Evolutionary conservation across 176 grass and related monocot genomes (phyloP).

Genomic region (Areca catechu): DNA sequence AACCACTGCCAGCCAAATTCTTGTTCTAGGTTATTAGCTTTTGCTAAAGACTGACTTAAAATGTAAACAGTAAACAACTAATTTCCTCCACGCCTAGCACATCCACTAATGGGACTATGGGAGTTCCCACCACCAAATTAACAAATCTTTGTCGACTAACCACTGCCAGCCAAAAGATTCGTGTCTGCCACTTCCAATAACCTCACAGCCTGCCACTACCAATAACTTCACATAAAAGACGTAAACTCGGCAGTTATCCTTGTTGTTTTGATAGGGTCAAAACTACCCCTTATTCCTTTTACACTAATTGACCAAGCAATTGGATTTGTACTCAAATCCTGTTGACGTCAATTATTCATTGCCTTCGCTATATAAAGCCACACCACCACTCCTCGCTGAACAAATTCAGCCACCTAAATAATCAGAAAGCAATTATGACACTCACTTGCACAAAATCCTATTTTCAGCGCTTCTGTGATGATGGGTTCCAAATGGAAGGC

Average conservation of each 20-base stretch:
- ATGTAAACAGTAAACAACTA: no score
- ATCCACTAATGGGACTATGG: no score
- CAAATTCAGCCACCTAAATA: background rate
- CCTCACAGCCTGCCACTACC: background rate
- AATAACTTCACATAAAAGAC: background rate
- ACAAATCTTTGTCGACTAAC: background rate
- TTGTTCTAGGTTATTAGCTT: no score
- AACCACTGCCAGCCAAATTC: no score
- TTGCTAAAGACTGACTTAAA: no score
- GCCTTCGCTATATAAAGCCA: conserved; percentile 3
- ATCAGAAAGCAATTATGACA: conserved; percentile 1
- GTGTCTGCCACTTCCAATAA: background rate
- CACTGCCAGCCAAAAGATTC: background rate
- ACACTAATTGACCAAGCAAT: background rate
- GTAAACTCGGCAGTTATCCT: background rate
- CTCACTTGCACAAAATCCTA: conserved; percentile 4
- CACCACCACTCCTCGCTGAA: background rate
- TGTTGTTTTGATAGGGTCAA: background rate
- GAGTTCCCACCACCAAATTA: no score
- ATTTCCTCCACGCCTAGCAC: no score
- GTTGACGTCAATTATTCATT: background rate
- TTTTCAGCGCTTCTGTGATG: background rate
- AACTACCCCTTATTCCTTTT: background rate
- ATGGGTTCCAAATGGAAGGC: conserved; percentile 25
- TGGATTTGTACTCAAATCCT: no score